These are phyloP conservation scores for Bipolaris zeicola DNA, from an alignment of 2,329 filamentous ascomycete species.

Conservation along the genomic window DNA sequence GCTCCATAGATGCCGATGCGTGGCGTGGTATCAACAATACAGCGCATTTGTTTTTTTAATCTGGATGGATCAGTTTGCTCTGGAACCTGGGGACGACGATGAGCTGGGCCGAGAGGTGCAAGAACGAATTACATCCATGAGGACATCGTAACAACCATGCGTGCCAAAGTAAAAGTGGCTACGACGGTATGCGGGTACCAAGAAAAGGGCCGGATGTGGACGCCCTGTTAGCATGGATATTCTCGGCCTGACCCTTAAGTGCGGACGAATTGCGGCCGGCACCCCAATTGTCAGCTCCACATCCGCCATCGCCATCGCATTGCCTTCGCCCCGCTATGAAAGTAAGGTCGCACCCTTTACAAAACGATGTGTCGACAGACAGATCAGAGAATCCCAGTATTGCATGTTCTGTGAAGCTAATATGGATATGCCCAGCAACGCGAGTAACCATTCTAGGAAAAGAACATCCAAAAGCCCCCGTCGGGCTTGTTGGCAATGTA, in stretches of 20 bases:
- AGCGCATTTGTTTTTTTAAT: neutral
- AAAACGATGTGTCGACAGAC: slow-evolving; percentile 22
- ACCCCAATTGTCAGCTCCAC: slow-evolving; percentile 21
- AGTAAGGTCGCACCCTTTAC: slow-evolving; percentile 32
- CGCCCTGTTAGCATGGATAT: slow-evolving; percentile 10
- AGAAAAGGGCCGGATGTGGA: slow-evolving; percentile 1
- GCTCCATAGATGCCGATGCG: slow-evolving; percentile 8
- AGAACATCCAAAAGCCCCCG: slow-evolving; percentile 34
- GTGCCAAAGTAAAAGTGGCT: neutral
- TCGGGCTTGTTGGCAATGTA: slow-evolving; percentile 46
- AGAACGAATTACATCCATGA: neutral
- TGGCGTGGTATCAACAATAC: slow-evolving; percentile 4
- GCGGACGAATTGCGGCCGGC: slow-evolving; percentile 43
- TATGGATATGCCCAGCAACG: slow-evolving; percentile 28
- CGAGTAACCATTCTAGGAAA: slow-evolving; percentile 30
- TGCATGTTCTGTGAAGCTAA: slow-evolving; percentile 1
- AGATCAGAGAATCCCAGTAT: neutral
- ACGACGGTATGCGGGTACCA: neutral
- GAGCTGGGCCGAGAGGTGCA: neutral
- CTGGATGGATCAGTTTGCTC: neutral
- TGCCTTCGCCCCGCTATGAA: slow-evolving; percentile 42
- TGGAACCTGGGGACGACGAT: neutral
- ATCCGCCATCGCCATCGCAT: slow-evolving; percentile 35
- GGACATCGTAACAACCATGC: neutral
- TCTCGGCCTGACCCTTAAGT: slow-evolving; percentile 10